Evolutionary conservation across 2,329 filamentous ascomycete genomes (phyloP).

Genomic region (Botrytis fabae): DNA sequence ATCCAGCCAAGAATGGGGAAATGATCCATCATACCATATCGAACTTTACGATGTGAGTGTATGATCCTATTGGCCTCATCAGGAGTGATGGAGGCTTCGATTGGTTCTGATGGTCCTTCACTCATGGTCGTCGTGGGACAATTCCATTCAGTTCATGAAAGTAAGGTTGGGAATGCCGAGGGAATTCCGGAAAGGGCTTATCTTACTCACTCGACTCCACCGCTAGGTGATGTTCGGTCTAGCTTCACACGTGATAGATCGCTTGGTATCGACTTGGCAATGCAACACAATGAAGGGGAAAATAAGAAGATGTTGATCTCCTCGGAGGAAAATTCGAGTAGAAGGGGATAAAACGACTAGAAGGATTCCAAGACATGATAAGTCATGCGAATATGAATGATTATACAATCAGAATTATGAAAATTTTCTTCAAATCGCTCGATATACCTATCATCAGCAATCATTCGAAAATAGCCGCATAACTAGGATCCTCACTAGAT

Average conservation of each 20-base stretch:
- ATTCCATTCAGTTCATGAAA: constrained; percentile 20
- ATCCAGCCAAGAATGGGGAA: constrained; percentile 17
- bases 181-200: constrained; percentile 24
- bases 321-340: background rate
- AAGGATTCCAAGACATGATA: background rate
- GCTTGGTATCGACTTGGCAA: background rate
- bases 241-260: constrained; percentile 8
- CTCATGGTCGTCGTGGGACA: constrained; percentile 28
- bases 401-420: background rate
- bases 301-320: background rate
- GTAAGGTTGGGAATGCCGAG: constrained; percentile 15
- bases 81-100: constrained; percentile 40
- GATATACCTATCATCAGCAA: constrained; percentile 8
- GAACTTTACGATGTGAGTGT: constrained; percentile 67
- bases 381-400: background rate
- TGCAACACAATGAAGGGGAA: constrained; percentile 6
- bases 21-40: constrained; percentile 56
- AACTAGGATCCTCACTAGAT: background rate
- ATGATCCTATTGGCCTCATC: constrained; percentile 69
- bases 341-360: background rate
- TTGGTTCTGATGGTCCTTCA: constrained; percentile 30
- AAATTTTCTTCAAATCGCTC: background rate
- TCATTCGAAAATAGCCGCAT: background rate
- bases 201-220: constrained; percentile 1
- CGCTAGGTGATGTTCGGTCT: constrained; percentile 6